Percentiles rank a stretch among this genome's conserved stretches.
Evolutionary conservation across 208 protist genomes (phyloP).

Genomic region (Leishmania martiniquensis): DNA sequence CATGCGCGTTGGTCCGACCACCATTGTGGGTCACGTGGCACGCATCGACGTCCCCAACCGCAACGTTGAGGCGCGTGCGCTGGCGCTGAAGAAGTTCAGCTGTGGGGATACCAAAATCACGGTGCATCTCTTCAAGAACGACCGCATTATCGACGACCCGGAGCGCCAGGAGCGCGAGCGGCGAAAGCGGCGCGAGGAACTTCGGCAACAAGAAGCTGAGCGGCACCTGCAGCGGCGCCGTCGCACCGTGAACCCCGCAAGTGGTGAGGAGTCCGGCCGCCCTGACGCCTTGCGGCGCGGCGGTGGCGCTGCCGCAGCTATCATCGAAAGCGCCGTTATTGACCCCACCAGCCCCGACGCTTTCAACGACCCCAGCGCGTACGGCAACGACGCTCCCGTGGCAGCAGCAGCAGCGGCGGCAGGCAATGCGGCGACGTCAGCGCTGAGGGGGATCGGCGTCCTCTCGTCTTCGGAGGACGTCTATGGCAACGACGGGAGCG

Average conservation of each 20-base stretch:
- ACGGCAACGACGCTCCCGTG: background rate
- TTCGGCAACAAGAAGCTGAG: constrained; percentile 4
- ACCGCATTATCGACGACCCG: constrained; percentile 87
- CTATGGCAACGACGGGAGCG: constrained; percentile 36
- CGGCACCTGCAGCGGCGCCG: constrained; percentile 7
- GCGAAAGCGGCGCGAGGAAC: constrained; percentile 1
- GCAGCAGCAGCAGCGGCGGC: no score
- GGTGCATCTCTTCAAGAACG: constrained; percentile 88
- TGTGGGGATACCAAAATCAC: constrained; percentile 68
- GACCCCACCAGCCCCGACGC: constrained; percentile 17
- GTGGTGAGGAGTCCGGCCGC: background rate
- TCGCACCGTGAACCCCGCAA: background rate
- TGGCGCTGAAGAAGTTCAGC: constrained; percentile 74
- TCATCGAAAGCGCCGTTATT: background rate
- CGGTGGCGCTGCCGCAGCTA: background rate
- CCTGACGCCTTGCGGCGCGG: background rate
- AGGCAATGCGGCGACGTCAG: background rate
- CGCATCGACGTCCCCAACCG: constrained; percentile 84
- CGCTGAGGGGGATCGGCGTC: constrained; percentile 51
- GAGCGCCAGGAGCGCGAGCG: constrained; percentile 20
- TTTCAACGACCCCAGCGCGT: constrained; percentile 22
- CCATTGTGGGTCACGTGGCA: constrained; percentile 78
- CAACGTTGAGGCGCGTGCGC: constrained; percentile 83
- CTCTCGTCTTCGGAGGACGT: constrained; percentile 71
- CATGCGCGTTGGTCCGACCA: constrained; percentile 84